Evolutionary conservation across 306 rosid genomes (phyloP), one percentile per base, ranked within the genome.

Genomic region (Citrullus colocynthis): DNA sequence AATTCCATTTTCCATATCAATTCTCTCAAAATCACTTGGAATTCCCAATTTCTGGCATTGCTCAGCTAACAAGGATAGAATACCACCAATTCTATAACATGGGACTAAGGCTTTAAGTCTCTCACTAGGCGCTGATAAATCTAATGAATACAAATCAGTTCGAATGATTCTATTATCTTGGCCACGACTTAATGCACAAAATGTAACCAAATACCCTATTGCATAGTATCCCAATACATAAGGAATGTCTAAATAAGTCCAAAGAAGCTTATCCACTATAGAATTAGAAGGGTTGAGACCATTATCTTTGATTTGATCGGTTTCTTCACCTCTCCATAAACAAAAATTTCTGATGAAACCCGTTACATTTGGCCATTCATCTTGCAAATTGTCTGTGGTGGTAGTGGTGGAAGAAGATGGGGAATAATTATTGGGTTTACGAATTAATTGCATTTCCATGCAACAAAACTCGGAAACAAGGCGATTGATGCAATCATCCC

Each of bases 311-410:
- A 86, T 9, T 24, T 82, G 87, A 34, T 89, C 91, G 2, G 82
- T 86, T 56, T 95, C 99, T 64, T 95, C 99, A 0, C 99, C 99
- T 85, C 99, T 88, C 97, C 97, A 95, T 18, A 95, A 36, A 45
- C 97, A 95, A 6, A 81, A 95, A 13, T 83, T 85, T 63, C 86
- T 86, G 0, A 92, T 83, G 14, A 95, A 95, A 5, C 97, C 97
- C 0, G 96, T 87, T 16, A 90, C 73, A 32, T 90, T 92, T 0
- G 99, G 99, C 99, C 99, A 95, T 72, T 95, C 92, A 77, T 90
- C 97, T 77, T 88, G 96, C 51, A 83, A 49, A 49, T 3, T 30
- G 3, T 71, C 48, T 37, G 87, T 87, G 11, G 55, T 14, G 1
- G 80, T 12, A 24, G 28, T 24, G 28, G 28, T 0, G 78, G 69